Evolutionary conservation across 176 grass and related monocot species (phyloP).

Genomic region (Carex pumila): DNA sequence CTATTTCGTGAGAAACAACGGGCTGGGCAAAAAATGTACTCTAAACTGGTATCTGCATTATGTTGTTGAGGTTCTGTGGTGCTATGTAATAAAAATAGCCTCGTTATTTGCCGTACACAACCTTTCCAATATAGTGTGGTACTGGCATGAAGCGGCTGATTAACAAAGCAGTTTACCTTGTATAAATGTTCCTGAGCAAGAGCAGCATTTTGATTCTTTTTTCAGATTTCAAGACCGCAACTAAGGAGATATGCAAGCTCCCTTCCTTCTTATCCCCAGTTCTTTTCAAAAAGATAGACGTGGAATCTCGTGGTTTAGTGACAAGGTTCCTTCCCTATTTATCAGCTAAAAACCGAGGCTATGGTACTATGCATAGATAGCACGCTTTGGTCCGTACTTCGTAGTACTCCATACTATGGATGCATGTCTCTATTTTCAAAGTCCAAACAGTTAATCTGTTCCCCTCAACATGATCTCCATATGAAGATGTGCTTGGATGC

Average conservation of each 20-base stretch:
- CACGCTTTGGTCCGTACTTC: no score
- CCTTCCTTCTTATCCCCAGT: slow-evolving; percentile 73
- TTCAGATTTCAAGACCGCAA: slow-evolving; percentile 80
- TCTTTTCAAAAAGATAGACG: slow-evolving; percentile 79
- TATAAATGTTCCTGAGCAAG: not conserved
- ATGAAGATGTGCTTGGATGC: no score
- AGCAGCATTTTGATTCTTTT: slow-evolving; percentile 9
- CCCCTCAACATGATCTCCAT: no score
- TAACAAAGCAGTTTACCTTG: slow-evolving; percentile 1
- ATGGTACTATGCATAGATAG: no score
- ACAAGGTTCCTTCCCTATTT: slow-evolving; percentile 47
- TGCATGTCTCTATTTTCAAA: no score
- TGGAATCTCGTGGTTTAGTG: slow-evolving; percentile 43
- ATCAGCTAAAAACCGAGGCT: not conserved
- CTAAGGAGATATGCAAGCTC: slow-evolving; percentile 95
- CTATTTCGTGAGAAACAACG: no score
- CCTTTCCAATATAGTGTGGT: not conserved
- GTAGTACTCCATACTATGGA: no score
- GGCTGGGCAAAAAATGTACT: not conserved
- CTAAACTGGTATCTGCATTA: not conserved
- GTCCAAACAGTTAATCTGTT: no score
- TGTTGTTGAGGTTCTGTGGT: slow-evolving; percentile 3
- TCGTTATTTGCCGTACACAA: not conserved
- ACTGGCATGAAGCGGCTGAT: not conserved
- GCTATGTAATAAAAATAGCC: not conserved